Evolutionary conservation across 1,284 basidiomycete genomes (phyloP).

Genomic region (Ustanciosporium gigantosporum): DNA sequence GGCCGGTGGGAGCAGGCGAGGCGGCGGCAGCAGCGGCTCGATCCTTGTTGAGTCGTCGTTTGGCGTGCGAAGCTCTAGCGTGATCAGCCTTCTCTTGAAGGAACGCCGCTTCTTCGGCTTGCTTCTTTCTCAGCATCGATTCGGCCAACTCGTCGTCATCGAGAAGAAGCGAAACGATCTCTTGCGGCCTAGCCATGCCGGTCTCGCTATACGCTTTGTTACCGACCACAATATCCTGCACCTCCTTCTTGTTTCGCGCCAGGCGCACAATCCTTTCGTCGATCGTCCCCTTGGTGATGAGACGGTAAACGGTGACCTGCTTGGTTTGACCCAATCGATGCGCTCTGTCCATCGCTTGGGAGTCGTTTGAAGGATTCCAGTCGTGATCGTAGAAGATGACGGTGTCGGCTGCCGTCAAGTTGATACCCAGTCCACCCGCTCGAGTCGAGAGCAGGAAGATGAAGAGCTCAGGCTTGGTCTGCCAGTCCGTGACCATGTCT

Average conservation of each 20-base stretch:
- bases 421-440: constrained; percentile 97
- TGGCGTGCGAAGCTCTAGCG: constrained; percentile 54
- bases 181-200: constrained; percentile 84
- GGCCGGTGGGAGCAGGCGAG: constrained; percentile 12
- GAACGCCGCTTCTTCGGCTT: constrained; percentile 57
- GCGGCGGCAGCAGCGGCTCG: constrained; percentile 26
- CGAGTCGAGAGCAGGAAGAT: constrained; percentile 80
- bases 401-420: constrained; percentile 88
- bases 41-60: constrained; percentile 47
- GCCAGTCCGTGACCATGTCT: constrained; percentile 99
- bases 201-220: constrained; percentile 74
- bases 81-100: constrained; percentile 57
- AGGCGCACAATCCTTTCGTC: constrained; percentile 91
- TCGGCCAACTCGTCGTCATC: constrained; percentile 77
- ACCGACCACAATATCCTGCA: constrained; percentile 97
- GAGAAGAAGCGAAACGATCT: constrained; percentile 92
- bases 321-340: constrained; percentile 98
- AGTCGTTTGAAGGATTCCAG: constrained; percentile 94
- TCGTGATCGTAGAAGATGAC: constrained; percentile 99
- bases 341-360: constrained; percentile 99
- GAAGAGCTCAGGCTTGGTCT: constrained; percentile 74
- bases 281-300: constrained; percentile 95
- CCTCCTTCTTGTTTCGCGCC: constrained; percentile 57
- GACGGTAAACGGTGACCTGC: constrained; percentile 96
- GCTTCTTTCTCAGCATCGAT: constrained; percentile 59